Evolutionary conservation across 108 stramenopile genomes (phyloP).

Genomic region (Schizochytrium sp.): DNA sequence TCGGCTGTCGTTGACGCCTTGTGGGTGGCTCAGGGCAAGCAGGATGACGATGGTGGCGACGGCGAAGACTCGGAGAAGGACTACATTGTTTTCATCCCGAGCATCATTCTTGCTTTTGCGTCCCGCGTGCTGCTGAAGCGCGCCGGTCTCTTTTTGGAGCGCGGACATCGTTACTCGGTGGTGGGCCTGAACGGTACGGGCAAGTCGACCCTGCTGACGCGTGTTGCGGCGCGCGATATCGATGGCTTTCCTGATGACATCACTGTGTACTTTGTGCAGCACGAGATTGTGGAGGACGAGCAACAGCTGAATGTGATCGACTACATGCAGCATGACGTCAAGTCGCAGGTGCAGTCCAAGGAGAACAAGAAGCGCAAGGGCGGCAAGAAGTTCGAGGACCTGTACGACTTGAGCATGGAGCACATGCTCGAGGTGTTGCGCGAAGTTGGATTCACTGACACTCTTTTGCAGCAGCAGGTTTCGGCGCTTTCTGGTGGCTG

Average conservation of each 20-base stretch:
- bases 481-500: slow-evolving; percentile 82
- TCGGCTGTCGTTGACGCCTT: neutral
- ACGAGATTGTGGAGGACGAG: slow-evolving; percentile 5
- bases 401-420: slow-evolving; percentile 74
- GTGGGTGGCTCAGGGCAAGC: slow-evolving; percentile 1
- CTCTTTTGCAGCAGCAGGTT: slow-evolving; percentile 38
- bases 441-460: neutral
- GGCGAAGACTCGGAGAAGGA: neutral
- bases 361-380: slow-evolving; percentile 53
- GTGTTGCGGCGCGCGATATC: slow-evolving; percentile 65
- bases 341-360: neutral
- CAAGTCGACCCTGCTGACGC: slow-evolving; percentile 76
- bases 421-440: slow-evolving; percentile 47
- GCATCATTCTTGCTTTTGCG: neutral
- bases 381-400: slow-evolving; percentile 70
- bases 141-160: slow-evolving; percentile 4
- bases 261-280: neutral
- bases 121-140: neutral
- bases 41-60: neutral
- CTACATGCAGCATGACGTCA: slow-evolving; percentile 1
- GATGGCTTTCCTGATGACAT: slow-evolving; percentile 16
- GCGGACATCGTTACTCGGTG: slow-evolving; percentile 29
- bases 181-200: slow-evolving; percentile 80
- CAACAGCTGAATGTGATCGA: neutral
- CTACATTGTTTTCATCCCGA: slow-evolving; percentile 7